These are phyloP conservation scores for Myxozyma sirexii DNA, from an alignment of 805 yeast genomes.

Conservation along the genomic window DNA sequence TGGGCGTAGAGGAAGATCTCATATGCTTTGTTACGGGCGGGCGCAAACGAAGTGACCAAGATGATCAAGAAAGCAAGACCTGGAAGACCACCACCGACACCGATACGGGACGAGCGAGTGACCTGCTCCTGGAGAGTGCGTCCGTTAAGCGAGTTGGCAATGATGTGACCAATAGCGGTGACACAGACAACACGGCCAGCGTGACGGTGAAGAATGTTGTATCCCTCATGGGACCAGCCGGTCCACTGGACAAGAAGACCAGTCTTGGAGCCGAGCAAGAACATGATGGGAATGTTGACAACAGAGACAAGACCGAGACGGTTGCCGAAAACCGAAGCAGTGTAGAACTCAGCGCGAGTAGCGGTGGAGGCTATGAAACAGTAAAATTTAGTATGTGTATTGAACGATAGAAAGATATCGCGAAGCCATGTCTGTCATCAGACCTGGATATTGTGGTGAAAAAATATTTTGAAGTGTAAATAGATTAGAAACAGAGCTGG, in stretches of 20 bases:
- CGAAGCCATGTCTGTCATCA: too few relatives aligned
- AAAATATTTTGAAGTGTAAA: too few relatives aligned
- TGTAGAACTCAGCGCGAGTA: constrained; percentile 17
- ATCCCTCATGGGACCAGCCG: constrained; percentile 36
- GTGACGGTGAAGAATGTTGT: constrained; percentile 35
- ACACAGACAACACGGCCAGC: constrained; percentile 35
- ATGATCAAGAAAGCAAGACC: constrained; percentile 32
- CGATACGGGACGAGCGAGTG: constrained; percentile 25
- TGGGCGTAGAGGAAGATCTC: constrained; percentile 35
- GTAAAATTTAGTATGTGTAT: neutral
- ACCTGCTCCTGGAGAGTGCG: constrained; percentile 29
- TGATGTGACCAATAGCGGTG: constrained; percentile 35
- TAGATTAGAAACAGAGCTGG: too few relatives aligned
- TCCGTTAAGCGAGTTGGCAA: constrained; percentile 18
- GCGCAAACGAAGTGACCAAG: constrained; percentile 33
- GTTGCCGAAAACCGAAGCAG: constrained; percentile 29
- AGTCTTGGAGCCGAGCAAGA: constrained; percentile 35
- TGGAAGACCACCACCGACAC: constrained; percentile 33
- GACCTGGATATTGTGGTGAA: too few relatives aligned
- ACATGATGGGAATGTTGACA: constrained; percentile 35
- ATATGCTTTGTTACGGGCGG: constrained; percentile 33
- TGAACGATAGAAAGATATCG: too few relatives aligned
- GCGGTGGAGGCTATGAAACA: constrained; percentile 1
- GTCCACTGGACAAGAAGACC: constrained; percentile 36
- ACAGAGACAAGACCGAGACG: constrained; percentile 34